These are phyloP conservation scores for Lipomyces chichibuensis DNA, from an alignment of 805 yeast species.

Conservation along the genomic window DNA sequence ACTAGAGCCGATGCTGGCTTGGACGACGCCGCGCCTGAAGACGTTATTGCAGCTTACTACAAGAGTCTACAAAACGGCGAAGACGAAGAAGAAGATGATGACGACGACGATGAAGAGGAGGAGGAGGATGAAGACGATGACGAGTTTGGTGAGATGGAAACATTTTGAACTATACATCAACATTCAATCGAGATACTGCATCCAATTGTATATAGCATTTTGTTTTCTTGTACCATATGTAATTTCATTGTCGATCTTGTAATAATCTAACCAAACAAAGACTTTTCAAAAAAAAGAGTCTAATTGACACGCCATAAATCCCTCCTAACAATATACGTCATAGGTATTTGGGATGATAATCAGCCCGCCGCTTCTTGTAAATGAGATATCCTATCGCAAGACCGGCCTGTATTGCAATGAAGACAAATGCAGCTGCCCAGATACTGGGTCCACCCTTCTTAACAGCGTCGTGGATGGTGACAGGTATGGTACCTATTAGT, in stretches of 20 bases:
- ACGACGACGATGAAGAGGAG: slow-evolving; percentile 49
- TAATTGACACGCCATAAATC: not conserved
- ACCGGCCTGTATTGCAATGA: slow-evolving; percentile 39
- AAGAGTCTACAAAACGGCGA: slow-evolving; percentile 70
- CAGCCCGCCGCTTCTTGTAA: slow-evolving; percentile 38
- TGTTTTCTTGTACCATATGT: not conserved
- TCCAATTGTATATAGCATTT: not conserved
- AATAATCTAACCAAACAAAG: not conserved
- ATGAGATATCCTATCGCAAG: slow-evolving; percentile 40
- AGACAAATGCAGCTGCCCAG: slow-evolving; percentile 38
- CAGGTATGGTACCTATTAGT: slow-evolving; percentile 38
- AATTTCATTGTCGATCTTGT: not conserved
- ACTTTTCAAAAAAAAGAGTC: not conserved
- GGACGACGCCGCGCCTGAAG: slow-evolving; percentile 52
- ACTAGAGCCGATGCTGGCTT: slow-evolving; percentile 32
- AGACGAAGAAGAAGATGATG: slow-evolving; percentile 61
- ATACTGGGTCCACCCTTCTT: slow-evolving; percentile 39
- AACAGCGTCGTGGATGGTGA: slow-evolving; percentile 38
- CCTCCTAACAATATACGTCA: not conserved
- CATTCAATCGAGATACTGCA: not conserved
- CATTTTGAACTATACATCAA: not conserved
- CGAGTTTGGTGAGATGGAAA: slow-evolving; percentile 34
- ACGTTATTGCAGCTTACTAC: slow-evolving; percentile 65
- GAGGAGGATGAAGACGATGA: slow-evolving; percentile 40
- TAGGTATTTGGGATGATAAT: slow-evolving; percentile 32